Evolutionary conservation across 108 stramenopile genomes (phyloP).

Genomic region (Nannochloropsis gaditana): DNA sequence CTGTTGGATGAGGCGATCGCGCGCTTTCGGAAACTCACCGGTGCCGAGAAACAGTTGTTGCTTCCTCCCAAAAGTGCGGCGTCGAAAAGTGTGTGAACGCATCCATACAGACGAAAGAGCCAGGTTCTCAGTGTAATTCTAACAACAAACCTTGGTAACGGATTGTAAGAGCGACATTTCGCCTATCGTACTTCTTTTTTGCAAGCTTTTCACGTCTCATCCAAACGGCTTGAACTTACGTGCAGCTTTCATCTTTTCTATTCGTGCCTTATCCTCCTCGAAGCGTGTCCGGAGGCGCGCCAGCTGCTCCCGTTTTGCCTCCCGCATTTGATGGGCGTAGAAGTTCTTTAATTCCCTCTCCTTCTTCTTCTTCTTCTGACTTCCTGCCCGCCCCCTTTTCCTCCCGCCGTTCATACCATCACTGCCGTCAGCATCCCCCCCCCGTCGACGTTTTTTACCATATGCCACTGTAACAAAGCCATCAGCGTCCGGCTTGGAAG

Average conservation of each 20-base stretch:
- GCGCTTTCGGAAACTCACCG: not conserved
- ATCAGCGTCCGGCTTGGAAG: slow-evolving; percentile 30
- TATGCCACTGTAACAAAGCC: slow-evolving; percentile 50
- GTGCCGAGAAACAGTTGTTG: not conserved
- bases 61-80: not conserved
- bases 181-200: too few relatives aligned
- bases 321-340: slow-evolving; percentile 42
- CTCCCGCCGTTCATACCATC: not conserved
- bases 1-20: slow-evolving; percentile 10
- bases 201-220: not conserved
- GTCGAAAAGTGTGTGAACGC: too few relatives aligned
- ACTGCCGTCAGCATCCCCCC: not conserved
- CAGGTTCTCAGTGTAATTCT: too few relatives aligned
- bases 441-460: slow-evolving; percentile 34
- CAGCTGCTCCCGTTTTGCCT: slow-evolving; percentile 47
- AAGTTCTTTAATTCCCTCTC: slow-evolving; percentile 43
- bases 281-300: slow-evolving; percentile 35
- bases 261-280: slow-evolving; percentile 48
- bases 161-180: too few relatives aligned
- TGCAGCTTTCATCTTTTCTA: slow-evolving; percentile 46
- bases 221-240: slow-evolving; percentile 50
- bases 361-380: slow-evolving; percentile 41
- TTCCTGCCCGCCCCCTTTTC: not conserved
- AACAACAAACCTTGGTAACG: too few relatives aligned
- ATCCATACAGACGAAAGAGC: too few relatives aligned